phyloP scores from a whole-genome alignment of 2,329 filamentous ascomycete genomes.

The Emmonsiellopsis sp. region DNA sequence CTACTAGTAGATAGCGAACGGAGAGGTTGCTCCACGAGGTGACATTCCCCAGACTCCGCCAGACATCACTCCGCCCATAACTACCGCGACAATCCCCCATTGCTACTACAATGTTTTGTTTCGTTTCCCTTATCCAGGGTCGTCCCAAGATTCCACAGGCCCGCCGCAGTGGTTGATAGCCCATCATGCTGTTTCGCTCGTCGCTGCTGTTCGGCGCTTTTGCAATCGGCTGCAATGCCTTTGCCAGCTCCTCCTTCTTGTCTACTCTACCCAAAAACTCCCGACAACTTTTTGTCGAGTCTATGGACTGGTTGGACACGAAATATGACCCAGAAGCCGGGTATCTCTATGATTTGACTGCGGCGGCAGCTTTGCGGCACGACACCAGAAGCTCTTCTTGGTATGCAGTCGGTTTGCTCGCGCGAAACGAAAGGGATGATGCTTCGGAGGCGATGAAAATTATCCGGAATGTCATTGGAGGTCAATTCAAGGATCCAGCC shows the following conservation, averaged over 20 bases:
- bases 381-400: constrained; percentile 49
- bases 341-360: constrained; percentile 41
- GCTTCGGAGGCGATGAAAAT: constrained; percentile 44
- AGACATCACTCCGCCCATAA: no score
- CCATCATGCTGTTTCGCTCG: neutral
- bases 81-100: no score
- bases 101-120: no score
- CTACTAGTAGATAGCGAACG: no score
- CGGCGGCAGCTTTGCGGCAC: constrained; percentile 27
- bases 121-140: no score
- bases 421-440: constrained; percentile 44
- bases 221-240: neutral
- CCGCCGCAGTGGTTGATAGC: neutral
- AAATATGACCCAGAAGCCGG: constrained; percentile 44
- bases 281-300: constrained; percentile 35
- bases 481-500: constrained; percentile 43
- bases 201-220: neutral
- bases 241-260: neutral
- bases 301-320: constrained; percentile 47
- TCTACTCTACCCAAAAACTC: neutral
- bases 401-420: constrained; percentile 51
- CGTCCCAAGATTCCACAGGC: no score
- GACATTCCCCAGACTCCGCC: no score
- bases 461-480: constrained; percentile 44
- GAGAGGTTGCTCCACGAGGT: no score